Conservation (phyloP, 495 filamentous ascomycete genomes). For the Cenococcum geophilum region DNA sequence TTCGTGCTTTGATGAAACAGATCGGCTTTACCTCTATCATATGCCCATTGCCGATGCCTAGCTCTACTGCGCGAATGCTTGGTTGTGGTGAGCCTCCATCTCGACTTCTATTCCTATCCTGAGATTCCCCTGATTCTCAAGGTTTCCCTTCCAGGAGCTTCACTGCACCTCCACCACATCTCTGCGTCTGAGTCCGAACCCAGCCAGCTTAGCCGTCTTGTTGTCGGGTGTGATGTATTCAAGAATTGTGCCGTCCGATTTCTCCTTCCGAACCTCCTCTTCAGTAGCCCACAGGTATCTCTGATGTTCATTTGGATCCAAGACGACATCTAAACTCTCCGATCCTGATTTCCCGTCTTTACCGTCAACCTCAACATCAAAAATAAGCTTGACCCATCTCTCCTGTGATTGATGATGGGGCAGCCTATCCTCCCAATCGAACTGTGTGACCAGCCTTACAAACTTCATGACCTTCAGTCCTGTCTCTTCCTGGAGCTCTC, state of each 20-base stretch:
- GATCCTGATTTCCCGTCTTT: not conserved
- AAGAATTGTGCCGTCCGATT: constrained; percentile 9
- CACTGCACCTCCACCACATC: not conserved
- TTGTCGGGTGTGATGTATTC: constrained; percentile 19
- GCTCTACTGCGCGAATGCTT: not conserved
- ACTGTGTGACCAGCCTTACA: constrained; percentile 39
- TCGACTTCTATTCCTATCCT: not conserved
- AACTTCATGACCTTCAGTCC: constrained; percentile 47
- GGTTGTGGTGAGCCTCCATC: not conserved
- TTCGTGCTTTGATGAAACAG: not conserved
- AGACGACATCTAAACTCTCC: not conserved
- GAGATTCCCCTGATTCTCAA: not conserved
- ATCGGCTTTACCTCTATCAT: not conserved
- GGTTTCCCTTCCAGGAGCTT: not conserved
- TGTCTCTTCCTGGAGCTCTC: constrained; percentile 56
- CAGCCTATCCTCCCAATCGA: constrained; percentile 27
- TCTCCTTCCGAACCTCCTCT: constrained; percentile 29
- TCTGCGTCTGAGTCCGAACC: constrained; percentile 15
- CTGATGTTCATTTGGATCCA: constrained; percentile 38
- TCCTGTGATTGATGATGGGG: constrained; percentile 7
- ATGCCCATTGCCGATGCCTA: not conserved
- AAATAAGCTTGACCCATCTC: constrained; percentile 40
- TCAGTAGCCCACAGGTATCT: constrained; percentile 34
- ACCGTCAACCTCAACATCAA: constrained; percentile 33
- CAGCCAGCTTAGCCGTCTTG: constrained; percentile 25